Evolutionary conservation across 768 basidiomycete genomes (phyloP).

Genomic region (Tricholoma saponaceum): DNA sequence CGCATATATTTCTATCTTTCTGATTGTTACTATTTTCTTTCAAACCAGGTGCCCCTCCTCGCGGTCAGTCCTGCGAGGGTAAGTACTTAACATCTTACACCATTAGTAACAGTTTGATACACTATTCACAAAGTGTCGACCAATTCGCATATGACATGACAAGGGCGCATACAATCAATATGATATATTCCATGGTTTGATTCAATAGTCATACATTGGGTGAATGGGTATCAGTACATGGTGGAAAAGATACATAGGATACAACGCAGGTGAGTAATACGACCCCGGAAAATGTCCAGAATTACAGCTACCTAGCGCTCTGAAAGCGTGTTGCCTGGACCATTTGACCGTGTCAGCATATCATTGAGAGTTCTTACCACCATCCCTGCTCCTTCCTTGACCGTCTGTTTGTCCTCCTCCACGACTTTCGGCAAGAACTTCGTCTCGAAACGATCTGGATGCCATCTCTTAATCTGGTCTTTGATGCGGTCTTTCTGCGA

Average conservation of each 20-base stretch:
- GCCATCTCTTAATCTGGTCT: slow-evolving; percentile 74
- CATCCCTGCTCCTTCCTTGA: slow-evolving; percentile 67
- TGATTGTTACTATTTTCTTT: too few relatives aligned
- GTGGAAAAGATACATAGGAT: slow-evolving; percentile 19
- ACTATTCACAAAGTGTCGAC: neutral
- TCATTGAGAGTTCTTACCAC: slow-evolving; percentile 73
- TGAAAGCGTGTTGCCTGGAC: slow-evolving; percentile 30
- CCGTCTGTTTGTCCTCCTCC: slow-evolving; percentile 59
- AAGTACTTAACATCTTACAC: neutral
- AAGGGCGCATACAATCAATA: slow-evolving; percentile 8
- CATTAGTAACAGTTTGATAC: neutral
- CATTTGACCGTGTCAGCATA: slow-evolving; percentile 51
- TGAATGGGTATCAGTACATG: slow-evolving; percentile 26
- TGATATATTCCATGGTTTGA: slow-evolving; percentile 17
- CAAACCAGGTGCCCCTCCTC: neutral
- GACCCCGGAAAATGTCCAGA: slow-evolving; percentile 2
- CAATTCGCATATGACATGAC: neutral
- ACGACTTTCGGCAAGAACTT: slow-evolving; percentile 61
- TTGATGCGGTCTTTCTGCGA: slow-evolving; percentile 69
- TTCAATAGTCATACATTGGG: slow-evolving; percentile 25
- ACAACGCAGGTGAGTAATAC: slow-evolving; percentile 11
- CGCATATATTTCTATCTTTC: too few relatives aligned
- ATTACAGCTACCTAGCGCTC: slow-evolving; percentile 9
- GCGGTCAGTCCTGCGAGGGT: neutral
- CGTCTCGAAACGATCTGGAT: slow-evolving; percentile 79